Evolutionary conservation across 306 rosid species (phyloP), one percentile per base, ranked within the genome.

Genomic region (Medicago lupulina): DNA sequence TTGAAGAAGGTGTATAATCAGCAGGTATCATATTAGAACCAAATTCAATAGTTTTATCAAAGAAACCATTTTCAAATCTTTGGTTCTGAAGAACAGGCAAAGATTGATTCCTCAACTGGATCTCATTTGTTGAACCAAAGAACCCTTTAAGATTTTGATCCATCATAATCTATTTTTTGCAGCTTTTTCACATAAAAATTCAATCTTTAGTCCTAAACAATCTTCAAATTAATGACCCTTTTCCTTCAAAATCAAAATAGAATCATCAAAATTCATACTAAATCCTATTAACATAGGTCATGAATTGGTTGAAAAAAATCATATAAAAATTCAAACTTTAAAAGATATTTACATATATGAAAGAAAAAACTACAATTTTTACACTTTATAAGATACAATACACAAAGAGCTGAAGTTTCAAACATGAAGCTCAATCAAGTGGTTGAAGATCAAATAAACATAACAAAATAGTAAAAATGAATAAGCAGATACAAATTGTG

Each of bases 91-190:
- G 58, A 80, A 79, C 44, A 8, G 87, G 85, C 7, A 83, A 80
- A 77, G 87, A 67, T 64, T 57, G 85, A 75, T 92, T 88, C 16
- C 76, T 82, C 41, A 86, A 61, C 77, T 38, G 83, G 12, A 86
- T 62, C 82, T 89, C 87, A 76, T 79, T 83, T 17, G 59, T 43
- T 60, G 89, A 79, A 80, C 83, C 82, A 55, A 59, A 40, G 64
- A 72, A 80, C 18, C 73, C 76, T 73, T 77, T 40, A 75, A 78
- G 31, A 54, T 77, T 76, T 31, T 80, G 88, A 90, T 92, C 92
- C 97, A 85, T 53, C 51, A 70, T 74, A 74, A 85, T 76, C 77
- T 18, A 85, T 11, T 63, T 43, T 72, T 28, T 19, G 55, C 68
- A 54, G 79, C 15, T 6, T 10, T 31, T 53, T 68, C 13, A 3